Evolutionary conservation across 176 grass and related monocot species (phyloP).

Genomic region (Triticum timopheevii): DNA sequence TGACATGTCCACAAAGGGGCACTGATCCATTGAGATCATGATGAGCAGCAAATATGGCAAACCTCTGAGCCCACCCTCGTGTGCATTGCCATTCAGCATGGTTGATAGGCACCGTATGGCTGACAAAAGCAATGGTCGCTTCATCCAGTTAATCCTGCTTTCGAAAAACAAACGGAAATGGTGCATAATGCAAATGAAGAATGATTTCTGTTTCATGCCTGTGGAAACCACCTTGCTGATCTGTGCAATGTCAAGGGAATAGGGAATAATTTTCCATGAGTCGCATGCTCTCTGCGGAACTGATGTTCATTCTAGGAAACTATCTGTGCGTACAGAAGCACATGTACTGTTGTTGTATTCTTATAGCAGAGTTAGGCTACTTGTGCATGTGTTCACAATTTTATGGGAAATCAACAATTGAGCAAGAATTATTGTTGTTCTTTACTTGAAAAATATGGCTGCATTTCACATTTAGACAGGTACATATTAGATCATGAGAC

Average conservation of each 20-base stretch:
- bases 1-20: background rate
- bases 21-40: background rate
- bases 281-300: background rate
- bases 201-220: background rate
- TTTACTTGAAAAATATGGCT: slow-evolving; percentile 4
- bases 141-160: background rate
- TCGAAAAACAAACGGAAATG: background rate
- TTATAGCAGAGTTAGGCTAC: background rate
- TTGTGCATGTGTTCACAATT: slow-evolving; percentile 9
- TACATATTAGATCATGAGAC: background rate
- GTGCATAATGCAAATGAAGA: background rate
- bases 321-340: background rate
- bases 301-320: slow-evolving; percentile 16
- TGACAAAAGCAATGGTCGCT: background rate
- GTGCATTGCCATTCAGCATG: background rate
- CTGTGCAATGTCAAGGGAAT: background rate
- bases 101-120: background rate
- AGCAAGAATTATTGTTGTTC: background rate
- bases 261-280: slow-evolving; percentile 5
- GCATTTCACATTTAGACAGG: background rate
- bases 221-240: slow-evolving; percentile 16
- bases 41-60: background rate
- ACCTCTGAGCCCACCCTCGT: background rate
- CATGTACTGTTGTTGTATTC: slow-evolving; percentile 13
- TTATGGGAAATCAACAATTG: background rate